phyloP scores from a whole-genome alignment of 163 green algal species.

The Volvox carteri region DNA sequence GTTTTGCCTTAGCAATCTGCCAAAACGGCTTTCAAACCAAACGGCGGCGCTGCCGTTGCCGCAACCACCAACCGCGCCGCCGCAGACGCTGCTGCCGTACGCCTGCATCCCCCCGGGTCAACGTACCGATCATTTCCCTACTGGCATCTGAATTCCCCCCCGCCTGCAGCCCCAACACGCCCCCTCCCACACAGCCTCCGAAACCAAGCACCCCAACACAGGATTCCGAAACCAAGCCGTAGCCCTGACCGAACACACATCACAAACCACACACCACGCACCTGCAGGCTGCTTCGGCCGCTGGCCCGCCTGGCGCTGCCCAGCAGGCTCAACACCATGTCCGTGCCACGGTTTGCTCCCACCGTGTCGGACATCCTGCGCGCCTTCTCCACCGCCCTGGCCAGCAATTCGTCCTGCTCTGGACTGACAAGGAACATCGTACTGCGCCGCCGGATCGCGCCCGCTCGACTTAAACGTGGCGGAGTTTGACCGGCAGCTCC shows the following conservation, averaged over 20 bases:
- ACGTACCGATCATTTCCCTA: too few relatives aligned
- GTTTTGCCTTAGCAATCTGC: too few relatives aligned
- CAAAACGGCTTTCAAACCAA: too few relatives aligned
- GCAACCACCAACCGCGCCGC: too few relatives aligned
- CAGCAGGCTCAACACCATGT: background rate
- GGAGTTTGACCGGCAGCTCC: background rate
- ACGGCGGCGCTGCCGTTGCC: too few relatives aligned
- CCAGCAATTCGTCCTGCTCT: constrained; percentile 23
- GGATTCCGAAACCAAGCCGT: background rate
- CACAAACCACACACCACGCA: background rate
- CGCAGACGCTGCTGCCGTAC: too few relatives aligned
- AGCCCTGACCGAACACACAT: background rate
- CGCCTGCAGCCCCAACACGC: background rate
- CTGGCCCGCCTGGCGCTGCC: background rate
- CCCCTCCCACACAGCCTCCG: background rate
- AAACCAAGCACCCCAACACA: too few relatives aligned
- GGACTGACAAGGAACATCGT: background rate
- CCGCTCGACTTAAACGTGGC: background rate
- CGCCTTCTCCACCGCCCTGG: constrained; percentile 19
- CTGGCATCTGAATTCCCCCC: too few relatives aligned
- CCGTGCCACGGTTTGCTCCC: background rate
- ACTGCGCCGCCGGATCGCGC: background rate
- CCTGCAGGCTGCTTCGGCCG: background rate
- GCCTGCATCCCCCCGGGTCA: too few relatives aligned
- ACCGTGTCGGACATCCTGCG: background rate